Evolutionary conservation across 2,329 filamentous ascomycete genomes (phyloP).

Genomic region (Chrysoporthe deuterocubensis): DNA sequence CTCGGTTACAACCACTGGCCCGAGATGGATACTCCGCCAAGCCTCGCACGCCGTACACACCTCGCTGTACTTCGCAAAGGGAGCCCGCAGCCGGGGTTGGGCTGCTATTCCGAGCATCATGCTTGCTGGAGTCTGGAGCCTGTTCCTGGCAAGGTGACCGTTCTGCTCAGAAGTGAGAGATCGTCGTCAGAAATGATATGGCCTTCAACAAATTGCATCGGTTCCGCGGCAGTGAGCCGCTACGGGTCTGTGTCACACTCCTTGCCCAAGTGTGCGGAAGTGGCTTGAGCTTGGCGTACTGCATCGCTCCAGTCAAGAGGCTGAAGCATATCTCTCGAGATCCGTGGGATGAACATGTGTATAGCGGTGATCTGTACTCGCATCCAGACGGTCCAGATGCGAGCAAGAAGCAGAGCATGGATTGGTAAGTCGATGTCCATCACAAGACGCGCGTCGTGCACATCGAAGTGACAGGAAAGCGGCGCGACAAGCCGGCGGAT

Average conservation of each 20-base stretch:
- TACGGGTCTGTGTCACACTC: constrained; percentile 19
- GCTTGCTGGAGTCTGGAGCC: neutral
- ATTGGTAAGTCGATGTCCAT: neutral
- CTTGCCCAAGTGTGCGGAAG: neutral
- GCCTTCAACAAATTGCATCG: neutral
- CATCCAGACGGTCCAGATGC: neutral
- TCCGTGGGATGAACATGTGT: constrained; percentile 5
- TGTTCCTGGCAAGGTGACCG: neutral
- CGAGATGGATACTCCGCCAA: neutral
- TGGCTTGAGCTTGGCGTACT: constrained; percentile 9
- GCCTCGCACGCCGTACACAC: neutral
- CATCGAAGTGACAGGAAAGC: constrained; percentile 3
- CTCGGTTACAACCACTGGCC: too few relatives aligned
- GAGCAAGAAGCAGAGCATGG: neutral
- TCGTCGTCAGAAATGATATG: constrained; percentile 26
- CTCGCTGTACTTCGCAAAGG: too few relatives aligned
- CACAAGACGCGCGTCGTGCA: constrained; percentile 6
- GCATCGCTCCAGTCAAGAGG: constrained; percentile 16
- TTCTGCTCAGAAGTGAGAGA: constrained; percentile 26
- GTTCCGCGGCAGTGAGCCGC: constrained; percentile 14
- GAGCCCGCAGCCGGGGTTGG: neutral
- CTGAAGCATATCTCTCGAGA: constrained; percentile 15
- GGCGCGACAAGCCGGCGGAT: constrained; percentile 15
- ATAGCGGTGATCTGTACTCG: neutral
- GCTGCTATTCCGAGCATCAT: neutral